Conservation (phyloP, 2,329 filamentous ascomycete species). For the Colletotrichum incanum region DNA sequence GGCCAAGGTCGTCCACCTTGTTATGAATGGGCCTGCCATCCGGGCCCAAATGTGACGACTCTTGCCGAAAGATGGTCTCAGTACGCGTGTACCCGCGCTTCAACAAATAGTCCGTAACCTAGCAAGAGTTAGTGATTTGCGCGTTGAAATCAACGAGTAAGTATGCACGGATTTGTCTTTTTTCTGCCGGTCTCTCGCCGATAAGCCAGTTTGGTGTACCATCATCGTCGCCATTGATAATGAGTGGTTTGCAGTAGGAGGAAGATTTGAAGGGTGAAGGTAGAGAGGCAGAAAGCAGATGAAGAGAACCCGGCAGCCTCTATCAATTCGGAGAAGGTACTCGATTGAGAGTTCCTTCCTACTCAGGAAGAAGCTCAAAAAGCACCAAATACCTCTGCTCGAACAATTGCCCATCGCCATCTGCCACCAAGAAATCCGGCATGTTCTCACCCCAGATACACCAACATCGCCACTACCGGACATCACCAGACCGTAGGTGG, state of each 20-base stretch:
- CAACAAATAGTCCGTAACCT: conserved; percentile 93
- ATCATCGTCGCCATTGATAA: not conserved
- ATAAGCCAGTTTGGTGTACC: not conserved
- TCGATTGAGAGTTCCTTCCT: not conserved
- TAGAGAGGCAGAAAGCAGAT: not conserved
- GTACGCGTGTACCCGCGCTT: conserved; percentile 96
- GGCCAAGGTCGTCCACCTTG: conserved; percentile 78
- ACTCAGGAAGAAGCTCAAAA: not conserved
- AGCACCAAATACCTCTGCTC: not conserved
- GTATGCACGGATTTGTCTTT: not conserved
- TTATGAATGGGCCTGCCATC: conserved; percentile 83
- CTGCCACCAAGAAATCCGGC: not conserved
- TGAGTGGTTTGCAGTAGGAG: not conserved
- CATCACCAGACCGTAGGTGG: not conserved
- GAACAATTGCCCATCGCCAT: not conserved
- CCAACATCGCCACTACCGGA: not conserved
- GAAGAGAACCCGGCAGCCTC: not conserved
- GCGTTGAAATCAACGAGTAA: not conserved
- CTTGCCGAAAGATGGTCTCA: conserved; percentile 91
- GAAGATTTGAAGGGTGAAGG: not conserved
- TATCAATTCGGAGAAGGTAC: not conserved
- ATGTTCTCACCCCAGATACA: not conserved
- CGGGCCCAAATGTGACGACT: conserved; percentile 86
- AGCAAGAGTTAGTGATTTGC: not conserved
- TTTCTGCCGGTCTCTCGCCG: not conserved